Evolutionary conservation across 768 basidiomycete genomes (phyloP), one percentile per base, ranked within the genome.

Genomic region (Amanita muscaria): DNA sequence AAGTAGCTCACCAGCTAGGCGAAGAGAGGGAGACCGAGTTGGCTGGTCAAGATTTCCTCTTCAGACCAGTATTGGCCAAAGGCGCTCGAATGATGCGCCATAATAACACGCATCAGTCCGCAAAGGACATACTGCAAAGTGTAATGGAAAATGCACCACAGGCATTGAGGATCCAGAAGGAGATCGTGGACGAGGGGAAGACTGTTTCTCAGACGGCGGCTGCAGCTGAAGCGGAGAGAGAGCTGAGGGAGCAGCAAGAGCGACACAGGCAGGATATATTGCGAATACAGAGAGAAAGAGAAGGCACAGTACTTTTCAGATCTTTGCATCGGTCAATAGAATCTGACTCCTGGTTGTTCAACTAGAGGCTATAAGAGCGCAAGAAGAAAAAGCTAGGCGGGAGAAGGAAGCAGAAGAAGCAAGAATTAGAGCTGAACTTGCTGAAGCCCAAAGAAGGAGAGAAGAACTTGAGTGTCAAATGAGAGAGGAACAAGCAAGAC

Each of bases 171-270:
- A 77, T 81, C 40, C 79, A 80, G 51, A 59, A 63, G 21, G 79
- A 82, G 54, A 60, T 79, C 11, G 73, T 79, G 3, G 69, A 70
- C 44, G 60, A 72, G 50, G 62, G 62, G 24, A 68, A 69, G 40
- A 62, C 69, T 34, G 66, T 80, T n/a, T 61, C 68, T 1, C 63
- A 79, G 41, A 79, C 80, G 2, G 59, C 63, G 3, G 79, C 78
- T 1, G 77, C 76, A 1, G 63, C 59, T 14, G 78, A 76, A 52
- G 63, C 80, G 16, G 65, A 64, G 40, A 64, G 66, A 12, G 76
- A 76, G 30, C 54, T 77, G 3, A 64, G 67, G 46, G 69, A 68
- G 47, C 71, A 74, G 56, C 63, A 67, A 21, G 54, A 66, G 42
- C 61, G 65, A 27, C 70, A 74, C 49, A 59, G 67, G 24, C 59